Conservation (phyloP, 257 asterid species). For the Pogostemon cablin region DNA sequence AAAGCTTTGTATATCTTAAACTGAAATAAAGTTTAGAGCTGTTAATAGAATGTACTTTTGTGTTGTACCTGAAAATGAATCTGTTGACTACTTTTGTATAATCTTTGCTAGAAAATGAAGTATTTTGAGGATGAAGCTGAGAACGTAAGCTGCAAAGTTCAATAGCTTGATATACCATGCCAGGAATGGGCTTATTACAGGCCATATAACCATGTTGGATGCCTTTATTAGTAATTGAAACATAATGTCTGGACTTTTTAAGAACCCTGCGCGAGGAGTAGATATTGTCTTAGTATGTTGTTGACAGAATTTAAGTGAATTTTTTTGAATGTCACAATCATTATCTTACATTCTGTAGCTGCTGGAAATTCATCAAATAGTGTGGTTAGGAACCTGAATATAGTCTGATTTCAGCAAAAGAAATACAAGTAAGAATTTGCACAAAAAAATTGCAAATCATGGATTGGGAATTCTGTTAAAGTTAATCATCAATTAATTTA, state of each 20-base stretch:
- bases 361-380: slow-evolving; percentile 71
- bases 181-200: slow-evolving; percentile 53
- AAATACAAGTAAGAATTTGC: slow-evolving; percentile 15
- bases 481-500: background rate
- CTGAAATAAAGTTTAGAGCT: background rate
- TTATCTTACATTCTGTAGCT: slow-evolving; percentile 63
- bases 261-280: slow-evolving; percentile 59
- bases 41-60: slow-evolving; percentile 18
- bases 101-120: slow-evolving; percentile 42
- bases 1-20: slow-evolving; percentile 24
- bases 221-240: slow-evolving; percentile 48
- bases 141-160: slow-evolving; percentile 40
- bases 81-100: slow-evolving; percentile 33
- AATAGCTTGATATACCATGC: slow-evolving; percentile 58
- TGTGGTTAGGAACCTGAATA: slow-evolving; percentile 56
- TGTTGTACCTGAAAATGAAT: slow-evolving; percentile 7
- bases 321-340: slow-evolving; percentile 1
- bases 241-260: slow-evolving; percentile 53
- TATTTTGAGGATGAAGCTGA: slow-evolving; percentile 46
- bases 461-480: background rate
- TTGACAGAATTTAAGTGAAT: background rate
- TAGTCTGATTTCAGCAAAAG: slow-evolving; percentile 39
- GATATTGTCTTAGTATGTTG: slow-evolving; percentile 26
- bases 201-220: slow-evolving; percentile 42
- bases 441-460: background rate